Base-by-base conservation (phyloP, 768 basidiomycete genomes). In the Russula emetica region DNA sequence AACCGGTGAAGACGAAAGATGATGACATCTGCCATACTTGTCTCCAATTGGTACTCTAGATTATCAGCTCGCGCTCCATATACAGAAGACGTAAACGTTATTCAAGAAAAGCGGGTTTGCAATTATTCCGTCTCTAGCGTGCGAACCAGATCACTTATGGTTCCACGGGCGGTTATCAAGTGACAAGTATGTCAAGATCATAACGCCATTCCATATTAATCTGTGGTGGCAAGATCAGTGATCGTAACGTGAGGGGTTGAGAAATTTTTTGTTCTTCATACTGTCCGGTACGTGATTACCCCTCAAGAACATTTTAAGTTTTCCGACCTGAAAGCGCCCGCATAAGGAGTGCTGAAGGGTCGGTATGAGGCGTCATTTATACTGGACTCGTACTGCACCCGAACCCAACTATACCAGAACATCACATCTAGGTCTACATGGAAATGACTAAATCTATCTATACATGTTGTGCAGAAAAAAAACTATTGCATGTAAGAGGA, bases 111-210 rank as follows among this genome's bases (percentile, higher is more conserved):
- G 24, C 26, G 3, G 9, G 18, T 22, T 18, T 55, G 28, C 26
- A 62, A 61, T 36, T 8, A 47, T 45, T 24, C 42, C 44, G 36
- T 55, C 53, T 18, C 44, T 7, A 26, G 24, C 49, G 40, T 45
- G 36, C 30, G 30, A n/a, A 44, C 22, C 5, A 22, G 38, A 14
- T 13, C 52, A 18, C 14, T 14, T 18, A 18, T 22, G 38, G 20
- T 52, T 51, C 26, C 10, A 30, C 22, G 22, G 45, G 60, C 60
- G 53, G 53, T 26, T 49, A 55, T 61, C 53, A 34, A 30, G 16
- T 34, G 28, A 26, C 53, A 30, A 9, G 9, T 1, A 47, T 47
- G 44, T 22, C 44, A 18, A 22, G 16, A 4, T 50, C 54, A 36
- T 9, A 20, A 28, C 24, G 10, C 38, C 32, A 28, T 51, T 40